Conservation (phyloP, 1,139 yeast species). For the Suhomyces wounanorum region DNA sequence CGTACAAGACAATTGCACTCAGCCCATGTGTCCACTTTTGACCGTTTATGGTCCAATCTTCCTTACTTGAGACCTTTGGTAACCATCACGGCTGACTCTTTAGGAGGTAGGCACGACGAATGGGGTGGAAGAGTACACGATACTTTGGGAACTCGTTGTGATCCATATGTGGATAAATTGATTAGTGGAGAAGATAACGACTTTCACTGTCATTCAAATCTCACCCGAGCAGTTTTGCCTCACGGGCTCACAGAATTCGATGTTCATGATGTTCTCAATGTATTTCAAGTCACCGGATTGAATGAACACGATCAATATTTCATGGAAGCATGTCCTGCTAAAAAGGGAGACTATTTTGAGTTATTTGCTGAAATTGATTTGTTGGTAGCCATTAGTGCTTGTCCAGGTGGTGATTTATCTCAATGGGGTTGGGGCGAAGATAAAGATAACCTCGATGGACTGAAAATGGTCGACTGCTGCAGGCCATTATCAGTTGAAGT, state of each 20-base stretch:
- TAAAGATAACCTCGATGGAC: conserved; percentile 44
- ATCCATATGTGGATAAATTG: conserved; percentile 66
- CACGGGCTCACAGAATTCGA: conserved; percentile 64
- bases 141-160: conserved; percentile 67
- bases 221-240: conserved; percentile 59
- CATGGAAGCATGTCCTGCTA: conserved; percentile 71
- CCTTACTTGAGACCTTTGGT: conserved; percentile 65
- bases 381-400: conserved; percentile 64
- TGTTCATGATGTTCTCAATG: conserved; percentile 69
- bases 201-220: conserved; percentile 66
- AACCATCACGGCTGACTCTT: conserved; percentile 62
- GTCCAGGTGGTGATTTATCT: conserved; percentile 72
- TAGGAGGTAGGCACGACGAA: conserved; percentile 57
- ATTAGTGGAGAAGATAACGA: conserved; percentile 66
- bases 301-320: conserved; percentile 66
- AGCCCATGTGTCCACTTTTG: conserved; percentile 64
- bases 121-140: conserved; percentile 71
- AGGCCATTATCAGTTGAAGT: conserved; percentile 66
- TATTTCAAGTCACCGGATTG: conserved; percentile 69
- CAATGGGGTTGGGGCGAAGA: conserved; percentile 73
- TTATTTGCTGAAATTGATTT: conserved; percentile 68
- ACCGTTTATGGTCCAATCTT: conserved; percentile 63
- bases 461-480: conserved; percentile 61
- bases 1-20: conserved; percentile 67
- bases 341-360: conserved; percentile 60